Conservation (phyloP, 345 rosid genomes). For the Atalantia buxifolia region DNA sequence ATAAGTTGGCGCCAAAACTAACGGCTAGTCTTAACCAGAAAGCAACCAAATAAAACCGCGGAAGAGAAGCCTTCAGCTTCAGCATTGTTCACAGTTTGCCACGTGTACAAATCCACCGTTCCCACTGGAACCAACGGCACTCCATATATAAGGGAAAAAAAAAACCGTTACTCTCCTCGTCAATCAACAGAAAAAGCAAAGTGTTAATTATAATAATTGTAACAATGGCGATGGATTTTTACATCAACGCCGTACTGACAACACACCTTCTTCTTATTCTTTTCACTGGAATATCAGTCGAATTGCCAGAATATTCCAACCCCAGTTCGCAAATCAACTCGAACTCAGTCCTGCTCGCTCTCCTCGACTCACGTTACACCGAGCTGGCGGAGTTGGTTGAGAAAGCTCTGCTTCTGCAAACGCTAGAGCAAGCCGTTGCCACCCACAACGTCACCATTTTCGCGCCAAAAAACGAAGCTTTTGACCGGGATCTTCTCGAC, state of each 20-base stretch:
- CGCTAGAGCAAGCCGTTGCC: conserved; percentile 45
- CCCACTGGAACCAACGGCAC: background rate
- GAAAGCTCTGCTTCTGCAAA: conserved; percentile 49
- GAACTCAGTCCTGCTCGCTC: conserved; percentile 54
- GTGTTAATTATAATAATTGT: background rate
- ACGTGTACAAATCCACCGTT: background rate
- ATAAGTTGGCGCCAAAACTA: too few species aligned
- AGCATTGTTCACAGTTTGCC: background rate
- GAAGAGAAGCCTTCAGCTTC: background rate
- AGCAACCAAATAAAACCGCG: too few species aligned
- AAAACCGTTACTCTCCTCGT: background rate
- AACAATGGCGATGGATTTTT: conserved; percentile 15
- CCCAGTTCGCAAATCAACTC: conserved; percentile 36
- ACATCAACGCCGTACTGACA: conserved; percentile 4
- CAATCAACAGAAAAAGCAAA: background rate
- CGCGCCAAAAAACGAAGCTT: conserved; percentile 47
- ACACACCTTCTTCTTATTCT: background rate
- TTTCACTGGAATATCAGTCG: conserved; percentile 9
- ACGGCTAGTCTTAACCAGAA: too few species aligned
- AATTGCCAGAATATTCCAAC: conserved; percentile 21
- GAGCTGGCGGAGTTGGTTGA: conserved; percentile 53
- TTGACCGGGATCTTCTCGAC: conserved; percentile 42
- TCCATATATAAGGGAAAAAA: background rate
- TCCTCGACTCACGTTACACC: conserved; percentile 58
- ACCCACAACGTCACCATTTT: conserved; percentile 52